phyloP scores from a whole-genome alignment of 139 green algal genomes.

The Chlamydomonas sphaeroides region DNA sequence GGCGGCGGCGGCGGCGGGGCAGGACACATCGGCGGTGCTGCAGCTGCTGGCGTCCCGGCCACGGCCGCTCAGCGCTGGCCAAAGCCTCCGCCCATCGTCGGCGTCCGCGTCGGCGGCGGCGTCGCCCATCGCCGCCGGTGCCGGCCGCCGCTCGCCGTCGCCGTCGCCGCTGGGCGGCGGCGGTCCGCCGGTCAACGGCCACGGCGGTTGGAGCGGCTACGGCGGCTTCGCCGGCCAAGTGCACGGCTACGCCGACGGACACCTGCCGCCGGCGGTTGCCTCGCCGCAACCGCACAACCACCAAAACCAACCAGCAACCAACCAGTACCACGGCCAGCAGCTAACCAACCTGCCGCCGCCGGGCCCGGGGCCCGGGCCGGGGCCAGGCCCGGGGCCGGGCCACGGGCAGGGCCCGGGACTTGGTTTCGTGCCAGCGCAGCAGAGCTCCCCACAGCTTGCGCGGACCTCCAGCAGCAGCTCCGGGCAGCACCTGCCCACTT shows the following conservation, averaged over 20 bases:
- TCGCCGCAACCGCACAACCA: not conserved
- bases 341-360: too few relatives aligned
- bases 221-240: not conserved
- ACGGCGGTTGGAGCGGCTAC: not conserved
- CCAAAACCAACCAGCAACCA: too few relatives aligned
- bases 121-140: too few relatives aligned
- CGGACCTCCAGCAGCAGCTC: not conserved
- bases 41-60: not conserved
- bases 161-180: constrained; percentile 7
- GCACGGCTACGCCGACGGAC: not conserved
- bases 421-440: too few relatives aligned
- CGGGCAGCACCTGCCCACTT: too few relatives aligned
- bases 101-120: too few relatives aligned
- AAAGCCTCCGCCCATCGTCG: not conserved
- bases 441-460: too few relatives aligned
- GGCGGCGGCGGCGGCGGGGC: not conserved
- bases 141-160: not conserved
- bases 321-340: too few relatives aligned
- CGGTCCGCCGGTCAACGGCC: too few relatives aligned
- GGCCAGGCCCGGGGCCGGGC: too few relatives aligned
- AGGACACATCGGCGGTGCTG: not conserved
- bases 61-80: constrained; percentile 12
- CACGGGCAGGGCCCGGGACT: too few relatives aligned
- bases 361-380: too few relatives aligned
- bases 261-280: not conserved